Conservation (phyloP, 768 basidiomycete species). For the Auricularia cornea region DNA sequence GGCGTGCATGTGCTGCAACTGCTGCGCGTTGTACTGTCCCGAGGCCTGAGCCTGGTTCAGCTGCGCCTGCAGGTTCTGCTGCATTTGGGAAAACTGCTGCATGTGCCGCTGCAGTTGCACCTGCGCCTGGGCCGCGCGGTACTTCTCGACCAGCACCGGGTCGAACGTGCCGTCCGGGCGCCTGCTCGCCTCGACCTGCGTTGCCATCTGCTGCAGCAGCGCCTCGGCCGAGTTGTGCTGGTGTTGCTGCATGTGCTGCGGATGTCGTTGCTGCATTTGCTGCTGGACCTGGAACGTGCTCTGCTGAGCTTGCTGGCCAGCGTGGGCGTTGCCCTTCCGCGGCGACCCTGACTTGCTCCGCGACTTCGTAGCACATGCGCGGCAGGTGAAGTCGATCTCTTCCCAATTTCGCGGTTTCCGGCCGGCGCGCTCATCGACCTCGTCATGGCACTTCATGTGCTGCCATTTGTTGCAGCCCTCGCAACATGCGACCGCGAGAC, state of each 20-base stretch:
- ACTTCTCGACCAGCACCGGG: not conserved
- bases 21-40: not conserved
- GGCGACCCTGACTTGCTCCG: not conserved
- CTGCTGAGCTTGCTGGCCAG: not conserved
- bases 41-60: no score
- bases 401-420: constrained; percentile 74
- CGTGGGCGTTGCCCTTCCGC: not conserved
- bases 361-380: constrained; percentile 32
- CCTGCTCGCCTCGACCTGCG: no score
- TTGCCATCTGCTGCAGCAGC: no score
- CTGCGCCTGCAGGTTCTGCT: no score
- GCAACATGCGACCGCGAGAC: constrained; percentile 71
- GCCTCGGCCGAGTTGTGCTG: no score
- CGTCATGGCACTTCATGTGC: constrained; percentile 79
- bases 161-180: not conserved
- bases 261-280: not conserved
- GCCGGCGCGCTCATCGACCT: constrained; percentile 54
- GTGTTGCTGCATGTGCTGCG: not conserved
- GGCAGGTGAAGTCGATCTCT: constrained; percentile 72
- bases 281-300: not conserved
- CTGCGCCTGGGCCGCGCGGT: not conserved
- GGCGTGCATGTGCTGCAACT: not conserved
- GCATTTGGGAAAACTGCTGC: no score
- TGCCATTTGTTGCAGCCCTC: constrained; percentile 82
- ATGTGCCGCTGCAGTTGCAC: not conserved